Conservation (phyloP, 371 early-diverging fungal species). For the Dipsacomyces acuminosporus region DNA sequence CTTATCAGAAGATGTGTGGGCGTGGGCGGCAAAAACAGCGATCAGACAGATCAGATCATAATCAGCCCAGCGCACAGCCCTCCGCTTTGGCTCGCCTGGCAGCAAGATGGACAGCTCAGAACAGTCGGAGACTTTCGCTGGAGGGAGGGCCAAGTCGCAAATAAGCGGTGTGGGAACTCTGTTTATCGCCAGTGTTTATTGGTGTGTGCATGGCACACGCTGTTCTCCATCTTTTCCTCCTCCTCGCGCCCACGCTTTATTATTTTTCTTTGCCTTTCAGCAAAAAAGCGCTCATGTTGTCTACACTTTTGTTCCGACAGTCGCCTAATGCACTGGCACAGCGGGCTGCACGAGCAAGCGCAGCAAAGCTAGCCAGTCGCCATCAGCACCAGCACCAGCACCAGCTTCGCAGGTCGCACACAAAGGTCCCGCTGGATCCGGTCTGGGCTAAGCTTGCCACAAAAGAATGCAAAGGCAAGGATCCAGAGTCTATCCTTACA, state of each 20-base stretch:
- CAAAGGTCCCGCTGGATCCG: constrained; percentile 43
- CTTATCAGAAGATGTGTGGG: too few species aligned
- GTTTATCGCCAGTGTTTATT: too few species aligned
- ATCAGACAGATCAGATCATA: too few species aligned
- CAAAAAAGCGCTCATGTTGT: background rate
- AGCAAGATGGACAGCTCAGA: too few species aligned
- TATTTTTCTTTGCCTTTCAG: background rate
- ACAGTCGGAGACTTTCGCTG: too few species aligned
- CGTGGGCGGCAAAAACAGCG: too few species aligned
- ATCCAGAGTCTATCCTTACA: constrained; percentile 60
- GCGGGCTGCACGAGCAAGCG: background rate
- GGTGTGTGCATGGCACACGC: background rate
- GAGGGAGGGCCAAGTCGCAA: too few species aligned
- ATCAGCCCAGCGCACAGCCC: too few species aligned
- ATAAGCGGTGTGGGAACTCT: too few species aligned
- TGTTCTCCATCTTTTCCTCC: background rate
- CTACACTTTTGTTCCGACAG: background rate
- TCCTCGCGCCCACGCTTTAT: background rate
- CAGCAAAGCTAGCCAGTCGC: background rate
- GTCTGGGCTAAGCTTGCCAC: constrained; percentile 67
- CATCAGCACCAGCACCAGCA: background rate
- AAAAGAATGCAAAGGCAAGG: constrained; percentile 82
- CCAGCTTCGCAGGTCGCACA: constrained; percentile 1
- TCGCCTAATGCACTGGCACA: background rate
- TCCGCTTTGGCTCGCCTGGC: too few species aligned